These are phyloP conservation scores for Trametes versicolor DNA, from an alignment of 1,284 basidiomycete genomes.

Conservation along the genomic window DNA sequence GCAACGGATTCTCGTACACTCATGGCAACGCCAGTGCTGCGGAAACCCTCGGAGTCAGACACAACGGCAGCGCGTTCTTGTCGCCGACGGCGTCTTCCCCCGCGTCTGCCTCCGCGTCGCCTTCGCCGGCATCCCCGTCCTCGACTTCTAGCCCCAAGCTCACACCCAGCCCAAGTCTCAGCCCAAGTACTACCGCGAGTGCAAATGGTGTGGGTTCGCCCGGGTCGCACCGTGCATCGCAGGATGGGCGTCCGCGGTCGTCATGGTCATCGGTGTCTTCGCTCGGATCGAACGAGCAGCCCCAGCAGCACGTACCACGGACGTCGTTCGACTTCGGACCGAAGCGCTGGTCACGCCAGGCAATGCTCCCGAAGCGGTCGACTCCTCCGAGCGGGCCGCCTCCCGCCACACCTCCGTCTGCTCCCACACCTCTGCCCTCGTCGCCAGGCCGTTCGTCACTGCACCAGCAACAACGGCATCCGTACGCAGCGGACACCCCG, in stretches of 20 bases:
- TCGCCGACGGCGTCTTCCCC: constrained; percentile 28
- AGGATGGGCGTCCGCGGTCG: constrained; percentile 41
- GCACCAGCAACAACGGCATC: constrained; percentile 42
- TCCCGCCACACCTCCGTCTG: constrained; percentile 55
- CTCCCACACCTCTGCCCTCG: constrained; percentile 29
- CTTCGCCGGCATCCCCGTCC: constrained; percentile 28
- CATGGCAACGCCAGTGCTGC: constrained; percentile 48
- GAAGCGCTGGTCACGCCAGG: constrained; percentile 67
- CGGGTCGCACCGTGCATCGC: constrained; percentile 15
- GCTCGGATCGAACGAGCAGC: constrained; percentile 51
- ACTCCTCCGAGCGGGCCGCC: constrained; percentile 69
- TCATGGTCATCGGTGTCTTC: constrained; percentile 68
- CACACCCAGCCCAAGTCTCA: constrained; percentile 28
- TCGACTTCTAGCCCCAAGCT: constrained; percentile 30
- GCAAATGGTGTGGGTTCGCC: constrained; percentile 25
- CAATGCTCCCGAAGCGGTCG: constrained; percentile 58
- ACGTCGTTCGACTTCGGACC: constrained; percentile 50
- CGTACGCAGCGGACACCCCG: constrained; percentile 46
- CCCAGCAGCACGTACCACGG: constrained; percentile 28
- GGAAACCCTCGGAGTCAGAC: constrained; percentile 48
- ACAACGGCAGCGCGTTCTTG: constrained; percentile 35
- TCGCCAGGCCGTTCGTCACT: constrained; percentile 28
- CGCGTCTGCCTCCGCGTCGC: constrained; percentile 25
- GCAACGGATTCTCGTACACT: constrained; percentile 40
- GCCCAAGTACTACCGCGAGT: constrained; percentile 26